Percentiles rank a stretch among this genome's conserved stretches.
phyloP scores from a whole-genome alignment of 1,284 basidiomycete genomes.

The Ganoderma multipileum region DNA sequence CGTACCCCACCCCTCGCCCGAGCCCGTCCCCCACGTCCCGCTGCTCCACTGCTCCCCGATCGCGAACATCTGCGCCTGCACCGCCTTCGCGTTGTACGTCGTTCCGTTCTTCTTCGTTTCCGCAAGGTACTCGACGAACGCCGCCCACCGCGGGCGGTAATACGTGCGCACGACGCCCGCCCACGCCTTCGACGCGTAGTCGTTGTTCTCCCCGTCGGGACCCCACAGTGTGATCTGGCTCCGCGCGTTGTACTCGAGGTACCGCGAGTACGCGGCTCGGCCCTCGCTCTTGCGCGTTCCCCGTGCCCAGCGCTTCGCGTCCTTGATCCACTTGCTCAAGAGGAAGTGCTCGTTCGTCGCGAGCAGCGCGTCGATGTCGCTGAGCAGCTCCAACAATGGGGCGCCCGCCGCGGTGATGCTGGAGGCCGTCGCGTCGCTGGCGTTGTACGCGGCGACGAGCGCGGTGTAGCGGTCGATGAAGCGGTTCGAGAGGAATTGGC shows the following conservation, averaged over 20 bases:
- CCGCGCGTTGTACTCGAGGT: slow-evolving; percentile 49
- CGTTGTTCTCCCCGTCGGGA: slow-evolving; percentile 48
- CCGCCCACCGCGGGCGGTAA: slow-evolving; percentile 45
- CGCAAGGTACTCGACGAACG: slow-evolving; percentile 44
- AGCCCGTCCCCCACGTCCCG: slow-evolving; percentile 35
- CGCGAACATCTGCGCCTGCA: slow-evolving; percentile 39
- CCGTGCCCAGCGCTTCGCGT: slow-evolving; percentile 42
- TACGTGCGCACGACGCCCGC: slow-evolving; percentile 49
- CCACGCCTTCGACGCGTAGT: slow-evolving; percentile 57
- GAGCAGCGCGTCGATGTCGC: slow-evolving; percentile 47
- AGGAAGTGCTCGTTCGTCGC: slow-evolving; percentile 45
- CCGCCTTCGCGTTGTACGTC: slow-evolving; percentile 38
- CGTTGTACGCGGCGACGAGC: slow-evolving; percentile 42
- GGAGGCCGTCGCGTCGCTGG: slow-evolving; percentile 28
- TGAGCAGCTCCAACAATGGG: slow-evolving; percentile 42
- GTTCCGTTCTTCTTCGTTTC: slow-evolving; percentile 37
- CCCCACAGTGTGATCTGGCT: slow-evolving; percentile 56
- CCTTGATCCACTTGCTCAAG: slow-evolving; percentile 47
- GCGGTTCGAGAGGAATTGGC: slow-evolving; percentile 49
- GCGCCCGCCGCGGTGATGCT: slow-evolving; percentile 36
- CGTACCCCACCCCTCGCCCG: slow-evolving; percentile 34
- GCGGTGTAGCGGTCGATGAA: slow-evolving; percentile 45
- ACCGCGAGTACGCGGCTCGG: slow-evolving; percentile 39
- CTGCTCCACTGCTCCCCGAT: slow-evolving; percentile 45
- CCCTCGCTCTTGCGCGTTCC: slow-evolving; percentile 20